Conservation (phyloP, 805 yeast genomes). For the Kodamaea fukazawae region DNA sequence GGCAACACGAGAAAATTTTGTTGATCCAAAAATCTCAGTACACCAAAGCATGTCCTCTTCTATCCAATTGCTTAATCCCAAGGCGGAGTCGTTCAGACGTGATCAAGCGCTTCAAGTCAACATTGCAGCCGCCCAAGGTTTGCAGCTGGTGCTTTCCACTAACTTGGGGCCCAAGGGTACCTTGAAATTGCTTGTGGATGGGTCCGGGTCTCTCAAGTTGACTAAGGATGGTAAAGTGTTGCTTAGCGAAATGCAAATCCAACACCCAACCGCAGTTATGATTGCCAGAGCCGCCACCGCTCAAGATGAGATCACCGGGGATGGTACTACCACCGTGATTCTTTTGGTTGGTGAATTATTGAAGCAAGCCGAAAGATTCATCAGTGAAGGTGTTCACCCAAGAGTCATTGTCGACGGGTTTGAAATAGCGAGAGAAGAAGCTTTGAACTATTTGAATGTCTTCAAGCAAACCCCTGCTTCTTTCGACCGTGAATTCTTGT, state of each 20-base stretch:
- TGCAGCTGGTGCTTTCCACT: slow-evolving; percentile 86
- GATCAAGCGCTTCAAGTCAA: slow-evolving; percentile 94
- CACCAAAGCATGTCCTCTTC: slow-evolving; percentile 47
- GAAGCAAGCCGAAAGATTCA: slow-evolving; percentile 90
- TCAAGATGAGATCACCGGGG: slow-evolving; percentile 99
- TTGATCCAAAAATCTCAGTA: neutral
- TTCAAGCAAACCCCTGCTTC: slow-evolving; percentile 54
- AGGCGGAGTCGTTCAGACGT: slow-evolving; percentile 95
- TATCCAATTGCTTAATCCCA: slow-evolving; percentile 89
- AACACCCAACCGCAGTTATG: slow-evolving; percentile 50
- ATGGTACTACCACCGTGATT: slow-evolving; percentile 96
- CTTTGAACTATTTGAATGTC: slow-evolving; percentile 64
- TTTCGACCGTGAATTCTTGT: slow-evolving; percentile 81
- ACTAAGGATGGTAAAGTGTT: slow-evolving; percentile 97
- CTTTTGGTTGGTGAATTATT: slow-evolving; percentile 90
- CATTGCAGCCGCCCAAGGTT: slow-evolving; percentile 93
- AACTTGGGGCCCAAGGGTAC: slow-evolving; percentile 98
- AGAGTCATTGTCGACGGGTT: slow-evolving; percentile 93
- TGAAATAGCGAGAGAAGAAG: slow-evolving; percentile 78
- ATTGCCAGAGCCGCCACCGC: slow-evolving; percentile 95
- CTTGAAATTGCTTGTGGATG: slow-evolving; percentile 93
- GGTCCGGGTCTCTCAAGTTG: slow-evolving; percentile 90
- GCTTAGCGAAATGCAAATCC: slow-evolving; percentile 92
- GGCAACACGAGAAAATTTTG: slow-evolving; percentile 1
- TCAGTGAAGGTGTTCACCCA: slow-evolving; percentile 94